Conservation (phyloP, 2,329 filamentous ascomycete species). For the Piedraia hortae region DNA sequence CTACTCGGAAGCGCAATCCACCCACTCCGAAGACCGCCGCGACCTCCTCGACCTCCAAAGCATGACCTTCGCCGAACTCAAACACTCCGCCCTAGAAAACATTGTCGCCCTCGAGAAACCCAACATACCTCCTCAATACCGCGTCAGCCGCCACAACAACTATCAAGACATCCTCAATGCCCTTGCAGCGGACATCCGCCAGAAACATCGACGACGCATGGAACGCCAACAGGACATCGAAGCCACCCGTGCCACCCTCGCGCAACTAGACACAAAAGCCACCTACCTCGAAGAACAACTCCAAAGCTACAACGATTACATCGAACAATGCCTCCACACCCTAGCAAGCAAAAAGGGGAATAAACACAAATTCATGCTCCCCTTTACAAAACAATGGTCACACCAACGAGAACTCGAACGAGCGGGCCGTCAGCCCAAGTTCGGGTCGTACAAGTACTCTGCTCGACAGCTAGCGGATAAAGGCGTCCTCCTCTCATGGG, state of each 20-base stretch:
- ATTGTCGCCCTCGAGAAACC: slow-evolving; percentile 68
- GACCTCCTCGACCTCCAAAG: slow-evolving; percentile 59
- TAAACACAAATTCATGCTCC: slow-evolving; percentile 48
- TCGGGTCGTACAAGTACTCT: slow-evolving; percentile 93
- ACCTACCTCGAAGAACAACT: slow-evolving; percentile 81
- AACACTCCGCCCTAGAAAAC: slow-evolving; percentile 79
- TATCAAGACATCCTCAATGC: slow-evolving; percentile 97
- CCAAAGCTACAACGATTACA: slow-evolving; percentile 96
- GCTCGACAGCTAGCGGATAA: slow-evolving; percentile 72
- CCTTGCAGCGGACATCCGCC: slow-evolving; percentile 86
- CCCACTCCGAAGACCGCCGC: slow-evolving; percentile 10
- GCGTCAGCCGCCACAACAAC: slow-evolving; percentile 62
- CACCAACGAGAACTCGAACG: slow-evolving; percentile 89
- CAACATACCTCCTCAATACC: slow-evolving; percentile 23
- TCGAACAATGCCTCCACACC: slow-evolving; percentile 93
- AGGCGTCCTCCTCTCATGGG: slow-evolving; percentile 81
- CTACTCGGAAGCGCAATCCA: slow-evolving; percentile 16
- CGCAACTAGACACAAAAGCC: slow-evolving; percentile 60
- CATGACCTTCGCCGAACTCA: slow-evolving; percentile 76
- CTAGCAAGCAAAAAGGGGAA: slow-evolving; percentile 95
- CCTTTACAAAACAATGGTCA: slow-evolving; percentile 96
- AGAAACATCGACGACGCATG: slow-evolving; percentile 77
- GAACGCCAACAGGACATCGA: slow-evolving; percentile 82
- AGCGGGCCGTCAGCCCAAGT: slow-evolving; percentile 79
- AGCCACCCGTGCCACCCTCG: slow-evolving; percentile 45